Percentiles rank a stretch among this genome's conserved stretches.
These are phyloP conservation scores for Dalbergia oliveri DNA, from an alignment of 306 rosid genomes.

Conservation along the genomic window DNA sequence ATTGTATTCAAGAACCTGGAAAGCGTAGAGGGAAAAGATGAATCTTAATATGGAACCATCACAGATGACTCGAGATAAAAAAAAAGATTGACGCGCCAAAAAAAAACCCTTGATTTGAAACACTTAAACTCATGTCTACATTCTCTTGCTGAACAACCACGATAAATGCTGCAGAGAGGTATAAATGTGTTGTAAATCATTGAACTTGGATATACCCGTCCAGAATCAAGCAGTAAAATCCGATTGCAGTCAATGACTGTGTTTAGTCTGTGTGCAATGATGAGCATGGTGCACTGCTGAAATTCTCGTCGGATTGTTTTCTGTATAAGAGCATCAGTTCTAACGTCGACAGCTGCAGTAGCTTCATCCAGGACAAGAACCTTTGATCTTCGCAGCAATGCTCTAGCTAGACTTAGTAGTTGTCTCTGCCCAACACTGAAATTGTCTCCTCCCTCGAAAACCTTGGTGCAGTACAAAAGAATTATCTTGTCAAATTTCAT, in stretches of 20 bases:
- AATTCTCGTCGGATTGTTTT: constrained; percentile 90
- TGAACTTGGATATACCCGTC: constrained; percentile 64
- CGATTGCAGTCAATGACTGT: constrained; percentile 82
- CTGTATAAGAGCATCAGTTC: constrained; percentile 88
- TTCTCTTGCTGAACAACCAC: constrained; percentile 8
- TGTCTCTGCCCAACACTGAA: constrained; percentile 97
- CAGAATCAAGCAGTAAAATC: constrained; percentile 79
- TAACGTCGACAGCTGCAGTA: constrained; percentile 92
- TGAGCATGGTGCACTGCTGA: constrained; percentile 84
- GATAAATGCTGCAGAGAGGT: constrained; percentile 2
- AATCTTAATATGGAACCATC: neutral
- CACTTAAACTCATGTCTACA: neutral
- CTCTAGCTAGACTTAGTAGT: constrained; percentile 85
- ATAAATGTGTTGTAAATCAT: constrained; percentile 14
- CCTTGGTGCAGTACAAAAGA: constrained; percentile 59
- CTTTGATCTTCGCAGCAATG: constrained; percentile 84
- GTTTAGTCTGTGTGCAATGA: constrained; percentile 89
- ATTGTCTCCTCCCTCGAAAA: constrained; percentile 89
- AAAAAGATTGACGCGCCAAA: too few species aligned
- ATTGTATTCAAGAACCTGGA: constrained; percentile 76
- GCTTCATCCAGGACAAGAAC: constrained; percentile 97
- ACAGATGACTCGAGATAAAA: too few species aligned
- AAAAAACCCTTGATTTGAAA: neutral
- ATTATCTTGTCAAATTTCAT: constrained; percentile 10
- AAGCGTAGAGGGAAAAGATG: neutral